Percentiles rank a stretch among this genome's conserved stretches.
These are phyloP conservation scores for Wallemia mellicola DNA, from an alignment of 1,284 basidiomycete species.

Conservation along the genomic window DNA sequence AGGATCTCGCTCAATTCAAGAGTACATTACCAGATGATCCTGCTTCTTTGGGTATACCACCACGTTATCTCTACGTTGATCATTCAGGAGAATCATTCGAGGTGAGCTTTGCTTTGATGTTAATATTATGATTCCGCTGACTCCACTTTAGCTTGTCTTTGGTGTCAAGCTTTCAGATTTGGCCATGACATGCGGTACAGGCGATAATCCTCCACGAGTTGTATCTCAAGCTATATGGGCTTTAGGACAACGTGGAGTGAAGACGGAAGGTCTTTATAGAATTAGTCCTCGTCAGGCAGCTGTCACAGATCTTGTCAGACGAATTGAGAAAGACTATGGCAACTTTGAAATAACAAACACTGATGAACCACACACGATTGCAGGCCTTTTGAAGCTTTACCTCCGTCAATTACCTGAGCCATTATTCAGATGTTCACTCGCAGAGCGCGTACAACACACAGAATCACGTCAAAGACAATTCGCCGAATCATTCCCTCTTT, in stretches of 20 bases:
- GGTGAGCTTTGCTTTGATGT: not conserved
- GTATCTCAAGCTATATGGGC: constrained; percentile 56
- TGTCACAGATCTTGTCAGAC: constrained; percentile 32
- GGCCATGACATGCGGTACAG: constrained; percentile 40
- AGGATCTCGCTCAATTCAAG: not conserved
- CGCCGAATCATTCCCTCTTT: constrained; percentile 33
- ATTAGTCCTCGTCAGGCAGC: constrained; percentile 42
- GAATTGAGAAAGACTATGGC: constrained; percentile 1
- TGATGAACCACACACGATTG: constrained; percentile 68
- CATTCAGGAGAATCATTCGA: not conserved
- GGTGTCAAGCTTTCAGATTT: constrained; percentile 78
- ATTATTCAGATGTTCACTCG: constrained; percentile 53
- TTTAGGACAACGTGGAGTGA: constrained; percentile 47
- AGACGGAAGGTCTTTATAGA: constrained; percentile 38
- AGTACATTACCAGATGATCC: not conserved
- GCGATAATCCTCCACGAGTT: constrained; percentile 45
- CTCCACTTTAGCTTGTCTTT: constrained; percentile 36
- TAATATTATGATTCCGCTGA: too few species aligned
- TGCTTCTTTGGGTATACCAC: not conserved
- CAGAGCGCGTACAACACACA: constrained; percentile 56
- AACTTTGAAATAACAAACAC: not conserved
- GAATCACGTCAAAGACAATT: constrained; percentile 41
- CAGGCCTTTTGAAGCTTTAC: constrained; percentile 71
- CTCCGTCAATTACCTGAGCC: constrained; percentile 76
- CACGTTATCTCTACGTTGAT: not conserved